phyloP scores from a whole-genome alignment of 2,329 filamentous ascomycete genomes.

The Endoconidiophora laricicola region DNA sequence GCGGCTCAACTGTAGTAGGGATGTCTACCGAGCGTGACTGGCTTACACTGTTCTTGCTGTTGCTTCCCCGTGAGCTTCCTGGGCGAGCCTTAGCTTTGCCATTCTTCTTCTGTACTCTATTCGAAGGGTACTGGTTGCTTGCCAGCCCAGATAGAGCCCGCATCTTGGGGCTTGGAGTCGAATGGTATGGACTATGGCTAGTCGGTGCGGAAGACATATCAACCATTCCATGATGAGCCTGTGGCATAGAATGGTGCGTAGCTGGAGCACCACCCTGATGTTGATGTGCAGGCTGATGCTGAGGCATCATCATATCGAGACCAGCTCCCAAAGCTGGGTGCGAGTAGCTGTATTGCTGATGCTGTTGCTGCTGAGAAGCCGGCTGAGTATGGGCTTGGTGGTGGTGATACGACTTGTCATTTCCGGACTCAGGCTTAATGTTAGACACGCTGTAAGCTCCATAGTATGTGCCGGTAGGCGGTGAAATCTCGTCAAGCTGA shows the following conservation, averaged over 20 bases:
- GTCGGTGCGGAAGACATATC: too few species aligned
- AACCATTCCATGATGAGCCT: too few species aligned
- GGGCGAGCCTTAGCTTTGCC: neutral
- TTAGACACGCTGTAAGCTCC: neutral
- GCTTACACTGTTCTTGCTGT: neutral
- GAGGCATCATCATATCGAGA: too few species aligned
- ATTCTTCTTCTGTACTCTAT: neutral
- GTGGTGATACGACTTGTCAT: constrained; percentile 2
- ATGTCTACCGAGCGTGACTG: too few species aligned
- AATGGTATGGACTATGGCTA: neutral
- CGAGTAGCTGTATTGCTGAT: neutral
- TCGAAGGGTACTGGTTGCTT: too few species aligned
- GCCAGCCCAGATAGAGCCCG: too few species aligned
- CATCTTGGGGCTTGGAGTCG: neutral
- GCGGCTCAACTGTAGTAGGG: constrained; percentile 14
- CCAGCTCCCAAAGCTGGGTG: too few species aligned
- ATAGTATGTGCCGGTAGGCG: constrained; percentile 1
- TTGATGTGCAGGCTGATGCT: too few species aligned
- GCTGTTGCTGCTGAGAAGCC: constrained; percentile 1
- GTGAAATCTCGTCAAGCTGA: neutral
- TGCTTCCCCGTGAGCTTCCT: neutral
- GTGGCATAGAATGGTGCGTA: too few species aligned
- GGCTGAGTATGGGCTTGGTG: neutral
- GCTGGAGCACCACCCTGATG: too few species aligned
- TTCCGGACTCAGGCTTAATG: neutral